A percentile compares a stretch with the other conserved stretches of the same genome.
phyloP scores from a whole-genome alignment of 371 early-diverging fungal genomes.

The Apophysomyces trapeziformis region DNA sequence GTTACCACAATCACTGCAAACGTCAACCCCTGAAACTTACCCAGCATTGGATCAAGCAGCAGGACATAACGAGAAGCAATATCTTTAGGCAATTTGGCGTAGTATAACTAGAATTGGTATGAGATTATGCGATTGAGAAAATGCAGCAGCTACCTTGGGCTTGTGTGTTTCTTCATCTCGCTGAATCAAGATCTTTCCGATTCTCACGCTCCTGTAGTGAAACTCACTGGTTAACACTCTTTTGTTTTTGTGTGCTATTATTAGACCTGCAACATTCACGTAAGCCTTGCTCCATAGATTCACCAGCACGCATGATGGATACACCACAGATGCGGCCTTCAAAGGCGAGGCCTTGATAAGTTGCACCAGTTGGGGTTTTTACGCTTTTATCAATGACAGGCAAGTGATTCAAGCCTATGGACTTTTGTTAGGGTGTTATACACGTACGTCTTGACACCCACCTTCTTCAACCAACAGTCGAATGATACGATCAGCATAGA shows the following conservation, averaged over 20 bases:
- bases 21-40: conserved; percentile 39
- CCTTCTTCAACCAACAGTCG: conserved; percentile 92
- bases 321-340: conserved; percentile 94
- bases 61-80: conserved; percentile 83
- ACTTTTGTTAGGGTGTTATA: neutral
- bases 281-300: conserved; percentile 92
- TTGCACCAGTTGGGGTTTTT: conserved; percentile 74
- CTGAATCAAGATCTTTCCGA: conserved; percentile 95
- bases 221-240: neutral
- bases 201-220: conserved; percentile 74
- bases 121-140: neutral
- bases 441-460: conserved; percentile 18
- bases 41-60: conserved; percentile 93
- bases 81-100: conserved; percentile 90
- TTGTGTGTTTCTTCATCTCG: conserved; percentile 92
- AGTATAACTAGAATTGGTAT: conserved; percentile 66
- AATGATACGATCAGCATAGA: conserved; percentile 92
- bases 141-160: conserved; percentile 64
- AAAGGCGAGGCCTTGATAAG: conserved; percentile 79
- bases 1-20: conserved; percentile 3
- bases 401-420: conserved; percentile 82
- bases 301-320: conserved; percentile 95
- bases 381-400: conserved; percentile 84
- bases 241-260: neutral
- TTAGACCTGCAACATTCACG: conserved; percentile 82